Evolutionary conservation across 78 protist genomes (phyloP).

Genomic region (Bodo saltans): DNA sequence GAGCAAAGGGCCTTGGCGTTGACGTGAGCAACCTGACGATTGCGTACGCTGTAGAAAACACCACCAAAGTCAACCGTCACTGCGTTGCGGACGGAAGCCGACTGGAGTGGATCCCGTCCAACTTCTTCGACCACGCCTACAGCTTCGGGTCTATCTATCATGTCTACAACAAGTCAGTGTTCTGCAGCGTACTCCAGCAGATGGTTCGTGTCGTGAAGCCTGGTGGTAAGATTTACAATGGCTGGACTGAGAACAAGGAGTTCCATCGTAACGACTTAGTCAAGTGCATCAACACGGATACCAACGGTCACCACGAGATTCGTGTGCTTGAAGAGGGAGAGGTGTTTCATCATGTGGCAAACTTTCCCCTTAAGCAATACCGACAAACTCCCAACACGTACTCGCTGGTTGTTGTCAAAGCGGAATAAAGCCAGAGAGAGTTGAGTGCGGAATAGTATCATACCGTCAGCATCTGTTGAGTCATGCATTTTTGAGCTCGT

Average conservation of each 20-base stretch:
- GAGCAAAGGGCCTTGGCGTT: neutral
- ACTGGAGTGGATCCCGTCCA: constrained; percentile 3
- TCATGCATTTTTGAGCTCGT: too few relatives aligned
- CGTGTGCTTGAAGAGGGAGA: neutral
- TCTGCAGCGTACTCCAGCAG: neutral
- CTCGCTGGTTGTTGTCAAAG: neutral
- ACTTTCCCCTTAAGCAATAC: neutral
- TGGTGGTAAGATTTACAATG: constrained; percentile 18
- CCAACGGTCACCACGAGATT: neutral
- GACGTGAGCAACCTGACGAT: neutral
- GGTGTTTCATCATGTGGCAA: neutral
- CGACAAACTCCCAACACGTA: neutral
- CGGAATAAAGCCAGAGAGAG: too few relatives aligned
- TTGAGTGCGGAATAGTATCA: too few relatives aligned
- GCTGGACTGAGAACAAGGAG: constrained; percentile 14
- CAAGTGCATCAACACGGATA: neutral
- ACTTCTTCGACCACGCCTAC: constrained; percentile 12
- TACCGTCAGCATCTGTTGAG: too few relatives aligned
- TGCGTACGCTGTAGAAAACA: neutral
- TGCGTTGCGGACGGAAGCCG: constrained; percentile 3
- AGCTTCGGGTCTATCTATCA: constrained; percentile 22
- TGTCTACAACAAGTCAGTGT: constrained; percentile 8
- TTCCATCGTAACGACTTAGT: neutral
- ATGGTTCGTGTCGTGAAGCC: constrained; percentile 5
- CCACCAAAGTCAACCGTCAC: neutral